Evolutionary conservation across 345 rosid species (phyloP).

Genomic region (Cardiospermum halicacabum): DNA sequence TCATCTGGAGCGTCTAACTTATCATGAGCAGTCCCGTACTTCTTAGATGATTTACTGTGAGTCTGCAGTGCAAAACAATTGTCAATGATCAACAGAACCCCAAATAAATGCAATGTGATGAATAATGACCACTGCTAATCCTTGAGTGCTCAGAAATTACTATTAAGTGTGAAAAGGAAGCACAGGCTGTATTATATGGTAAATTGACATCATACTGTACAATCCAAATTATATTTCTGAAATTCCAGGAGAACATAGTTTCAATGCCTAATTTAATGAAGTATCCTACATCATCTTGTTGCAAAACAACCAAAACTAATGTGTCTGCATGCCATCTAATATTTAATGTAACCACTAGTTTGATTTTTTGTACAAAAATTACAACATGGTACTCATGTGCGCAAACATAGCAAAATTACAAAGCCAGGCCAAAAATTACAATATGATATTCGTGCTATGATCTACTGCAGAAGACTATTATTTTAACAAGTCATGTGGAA

Average conservation of each 20-base stretch:
- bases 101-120: not conserved
- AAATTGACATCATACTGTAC: not conserved
- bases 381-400: not conserved
- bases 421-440: not conserved
- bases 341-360: not conserved
- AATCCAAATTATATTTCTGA: not conserved
- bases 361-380: not conserved
- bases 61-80: constrained; percentile 57
- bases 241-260: not conserved
- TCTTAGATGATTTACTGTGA: constrained; percentile 53
- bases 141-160: not conserved
- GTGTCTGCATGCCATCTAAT: not conserved
- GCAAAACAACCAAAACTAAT: not conserved
- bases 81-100: constrained; percentile 5
- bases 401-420: not conserved
- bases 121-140: not conserved
- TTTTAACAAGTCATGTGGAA: too few species aligned
- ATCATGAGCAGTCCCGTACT: constrained; percentile 21
- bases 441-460: not conserved
- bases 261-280: not conserved
- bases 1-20: constrained; percentile 32
- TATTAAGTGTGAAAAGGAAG: not conserved
- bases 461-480: not conserved
- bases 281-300: not conserved
- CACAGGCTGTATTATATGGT: not conserved